These are phyloP conservation scores for Lodderomyces oxycetoniae DNA, from an alignment of 1,139 yeast species.

Conservation along the genomic window DNA sequence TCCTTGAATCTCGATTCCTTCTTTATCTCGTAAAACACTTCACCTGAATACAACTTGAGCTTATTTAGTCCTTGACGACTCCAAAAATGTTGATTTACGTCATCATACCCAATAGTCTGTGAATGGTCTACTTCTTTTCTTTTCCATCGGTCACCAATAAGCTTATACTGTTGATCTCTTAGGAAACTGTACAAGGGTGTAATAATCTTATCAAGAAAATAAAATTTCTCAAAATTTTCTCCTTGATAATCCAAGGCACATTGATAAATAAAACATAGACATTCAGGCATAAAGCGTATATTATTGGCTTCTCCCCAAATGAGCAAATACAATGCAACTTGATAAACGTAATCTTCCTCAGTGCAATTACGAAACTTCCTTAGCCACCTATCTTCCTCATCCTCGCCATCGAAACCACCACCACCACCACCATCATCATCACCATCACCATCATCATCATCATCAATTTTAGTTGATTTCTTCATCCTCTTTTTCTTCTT, in stretches of 20 bases:
- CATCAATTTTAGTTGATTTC: not conserved
- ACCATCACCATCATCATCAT: not conserved
- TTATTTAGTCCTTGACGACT: slow-evolving; percentile 56
- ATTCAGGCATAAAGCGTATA: slow-evolving; percentile 40
- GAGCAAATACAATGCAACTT: slow-evolving; percentile 31
- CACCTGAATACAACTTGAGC: slow-evolving; percentile 40
- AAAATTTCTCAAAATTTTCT: slow-evolving; percentile 10
- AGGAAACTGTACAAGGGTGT: slow-evolving; percentile 44
- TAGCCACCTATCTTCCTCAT: slow-evolving; percentile 14
- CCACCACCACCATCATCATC: not conserved
- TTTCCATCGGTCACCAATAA: slow-evolving; percentile 35
- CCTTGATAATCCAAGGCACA: slow-evolving; percentile 25
- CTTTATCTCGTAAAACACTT: slow-evolving; percentile 41
- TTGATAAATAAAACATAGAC: slow-evolving; percentile 36
- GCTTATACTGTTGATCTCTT: slow-evolving; percentile 39
- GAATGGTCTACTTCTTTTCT: slow-evolving; percentile 63
- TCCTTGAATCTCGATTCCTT: slow-evolving; percentile 41
- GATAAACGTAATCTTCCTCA: slow-evolving; percentile 23
- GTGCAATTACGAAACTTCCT: slow-evolving; percentile 25
- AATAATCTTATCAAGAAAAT: slow-evolving; percentile 35
- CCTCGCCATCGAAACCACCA: not conserved
- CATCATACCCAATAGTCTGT: slow-evolving; percentile 77
- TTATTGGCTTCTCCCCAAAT: slow-evolving; percentile 46
- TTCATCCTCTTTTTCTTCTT: slow-evolving; percentile 2
- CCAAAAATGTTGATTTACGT: slow-evolving; percentile 84